Base-by-base conservation (phyloP, 2,329 filamentous ascomycete species). In the Ophiostoma pallidulum region DNA sequence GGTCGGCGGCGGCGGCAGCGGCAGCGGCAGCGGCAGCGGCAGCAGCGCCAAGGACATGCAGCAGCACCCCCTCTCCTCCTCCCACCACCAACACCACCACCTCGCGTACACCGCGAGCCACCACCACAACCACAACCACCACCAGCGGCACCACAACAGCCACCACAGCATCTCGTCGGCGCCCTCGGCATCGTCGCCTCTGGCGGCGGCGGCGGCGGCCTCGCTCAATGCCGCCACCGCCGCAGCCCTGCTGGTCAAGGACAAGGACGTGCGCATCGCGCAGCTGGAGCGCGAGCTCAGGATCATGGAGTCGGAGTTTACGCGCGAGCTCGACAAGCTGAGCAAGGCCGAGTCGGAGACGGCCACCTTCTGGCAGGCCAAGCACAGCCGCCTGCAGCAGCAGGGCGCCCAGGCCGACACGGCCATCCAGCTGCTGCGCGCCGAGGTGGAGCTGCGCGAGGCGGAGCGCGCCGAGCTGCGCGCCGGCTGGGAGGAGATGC, bases 301-400 rank as follows among this genome's bases (percentile, higher is more conserved):
- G 13, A 60, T 68, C 28, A 74, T 77, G 69, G 71, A 77, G 58
- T 58, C 59, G 47, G 74, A 77, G 57, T 78, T 80, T 58, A 62
- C 65, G 45, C 67, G 66, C 31, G 69, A 77, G 57, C 66, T 80
- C 16, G 73, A 76, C 57, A 66, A 65, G 54, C 66, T 78, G 16
- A 71, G 68, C 56, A 66, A 69, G 58, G 68, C 69, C 58, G 75
- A 80, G 64, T 71, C 68, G 61, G 74, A 78, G 59, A 72, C 69
- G 42, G 67, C 74, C 3, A 67, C 68, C 13, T 77, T 74, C 58
- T 80, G 77, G 75, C 75, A 80, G 61, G 60, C 68, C 38, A 77
- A 76, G 56, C 71, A 78, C 61, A 41, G 20, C 35, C 49, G 51
- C 13, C 39, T 50, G 39, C 70, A 77, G 59, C 70, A 73, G 61